Conservation (phyloP, 2,329 filamentous ascomycete genomes). For the Tolypocladium album region DNA sequence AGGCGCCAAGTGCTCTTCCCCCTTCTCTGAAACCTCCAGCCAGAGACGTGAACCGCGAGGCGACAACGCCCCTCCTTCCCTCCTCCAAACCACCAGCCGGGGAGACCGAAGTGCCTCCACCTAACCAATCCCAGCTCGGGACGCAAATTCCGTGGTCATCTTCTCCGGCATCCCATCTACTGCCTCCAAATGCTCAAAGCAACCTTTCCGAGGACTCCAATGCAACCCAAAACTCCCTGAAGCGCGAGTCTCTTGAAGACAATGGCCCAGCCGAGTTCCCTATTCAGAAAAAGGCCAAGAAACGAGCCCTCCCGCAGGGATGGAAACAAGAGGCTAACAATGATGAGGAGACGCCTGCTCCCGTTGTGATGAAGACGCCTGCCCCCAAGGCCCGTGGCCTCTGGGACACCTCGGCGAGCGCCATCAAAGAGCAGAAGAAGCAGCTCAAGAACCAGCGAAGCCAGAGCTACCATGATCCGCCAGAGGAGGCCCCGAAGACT, state of each 20-base stretch:
- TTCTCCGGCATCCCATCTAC: constrained; percentile 42
- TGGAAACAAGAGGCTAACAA: constrained; percentile 24
- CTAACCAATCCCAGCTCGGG: constrained; percentile 15
- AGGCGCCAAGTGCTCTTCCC: constrained; percentile 45
- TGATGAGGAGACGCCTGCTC: constrained; percentile 19
- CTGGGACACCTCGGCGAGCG: constrained; percentile 68
- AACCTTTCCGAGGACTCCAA: constrained; percentile 8
- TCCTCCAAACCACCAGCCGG: constrained; percentile 12
- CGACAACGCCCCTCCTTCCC: constrained; percentile 40
- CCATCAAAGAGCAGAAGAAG: constrained; percentile 68
- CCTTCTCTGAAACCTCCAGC: constrained; percentile 11
- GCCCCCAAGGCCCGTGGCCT: constrained; percentile 25
- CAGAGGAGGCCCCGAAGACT: constrained; percentile 30
- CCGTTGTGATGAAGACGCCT: constrained; percentile 16
- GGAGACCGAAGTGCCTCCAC: constrained; percentile 15
- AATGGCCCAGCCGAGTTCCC: constrained; percentile 13
- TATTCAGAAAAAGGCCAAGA: constrained; percentile 37
- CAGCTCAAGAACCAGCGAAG: constrained; percentile 50
- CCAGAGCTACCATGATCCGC: constrained; percentile 25
- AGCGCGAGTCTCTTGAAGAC: constrained; percentile 30
- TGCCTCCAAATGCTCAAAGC: constrained; percentile 20
- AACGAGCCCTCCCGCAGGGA: constrained; percentile 47
- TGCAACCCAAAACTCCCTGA: constrained; percentile 18
- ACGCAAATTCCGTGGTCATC: constrained; percentile 60
- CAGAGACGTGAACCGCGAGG: constrained; percentile 56